A percentile compares a stretch with the other conserved stretches of the same genome.
Evolutionary conservation across 805 yeast genomes (phyloP).

Genomic region (Saccharomycopsis schoenii): DNA sequence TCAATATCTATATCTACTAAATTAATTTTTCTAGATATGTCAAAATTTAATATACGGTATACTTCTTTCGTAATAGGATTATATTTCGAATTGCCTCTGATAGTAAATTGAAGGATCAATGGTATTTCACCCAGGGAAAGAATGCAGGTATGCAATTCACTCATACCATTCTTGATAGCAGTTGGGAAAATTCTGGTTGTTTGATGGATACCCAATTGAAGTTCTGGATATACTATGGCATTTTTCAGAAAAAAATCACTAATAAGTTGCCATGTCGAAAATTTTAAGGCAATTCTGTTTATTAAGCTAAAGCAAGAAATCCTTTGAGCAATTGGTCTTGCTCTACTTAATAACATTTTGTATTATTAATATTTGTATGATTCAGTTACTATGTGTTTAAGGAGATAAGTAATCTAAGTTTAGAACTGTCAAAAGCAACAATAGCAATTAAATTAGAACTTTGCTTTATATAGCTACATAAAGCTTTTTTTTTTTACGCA

Average conservation of each 20-base stretch:
- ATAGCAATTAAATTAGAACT: background rate
- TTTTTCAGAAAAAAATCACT: background rate
- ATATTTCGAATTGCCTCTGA: slow-evolving; percentile 51
- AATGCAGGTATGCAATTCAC: slow-evolving; percentile 49
- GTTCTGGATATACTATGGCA: slow-evolving; percentile 12
- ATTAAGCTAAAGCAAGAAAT: background rate
- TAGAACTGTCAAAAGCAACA: background rate
- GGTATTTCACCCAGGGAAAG: slow-evolving; percentile 45
- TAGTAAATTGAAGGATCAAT: slow-evolving; percentile 60
- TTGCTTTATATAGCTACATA: background rate
- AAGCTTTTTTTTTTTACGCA: background rate
- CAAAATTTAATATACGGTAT: slow-evolving; percentile 39
- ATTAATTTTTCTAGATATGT: slow-evolving; percentile 39
- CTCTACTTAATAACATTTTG: background rate
- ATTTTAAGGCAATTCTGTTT: background rate
- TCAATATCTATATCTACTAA: slow-evolving; percentile 69
- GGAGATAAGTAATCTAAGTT: no score
- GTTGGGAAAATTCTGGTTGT: slow-evolving; percentile 14
- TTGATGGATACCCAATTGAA: slow-evolving; percentile 12
- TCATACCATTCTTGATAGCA: slow-evolving; percentile 22
- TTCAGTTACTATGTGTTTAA: no score
- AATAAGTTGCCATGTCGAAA: slow-evolving; percentile 1
- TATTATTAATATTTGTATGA: background rate
- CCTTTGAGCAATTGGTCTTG: background rate
- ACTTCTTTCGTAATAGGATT: slow-evolving; percentile 55